Percentiles rank a stretch among this genome's conserved stretches.
Conservation (phyloP, 257 asterid species). For the Przewalskia tangutica region DNA sequence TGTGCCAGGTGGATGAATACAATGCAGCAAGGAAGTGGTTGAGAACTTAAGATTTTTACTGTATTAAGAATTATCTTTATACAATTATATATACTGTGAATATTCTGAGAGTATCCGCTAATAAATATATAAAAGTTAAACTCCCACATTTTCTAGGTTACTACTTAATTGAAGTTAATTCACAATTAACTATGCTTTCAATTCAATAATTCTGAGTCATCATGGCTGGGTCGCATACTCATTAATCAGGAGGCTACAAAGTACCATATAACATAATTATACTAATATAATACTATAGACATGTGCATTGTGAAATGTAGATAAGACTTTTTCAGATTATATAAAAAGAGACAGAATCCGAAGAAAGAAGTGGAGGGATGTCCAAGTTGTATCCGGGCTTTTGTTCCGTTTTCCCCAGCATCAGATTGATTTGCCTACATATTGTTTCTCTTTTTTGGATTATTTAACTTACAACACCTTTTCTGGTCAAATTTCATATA, state of each 20-base stretch:
- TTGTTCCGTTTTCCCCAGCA: background rate
- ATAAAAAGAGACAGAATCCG: background rate
- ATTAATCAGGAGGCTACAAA: no score
- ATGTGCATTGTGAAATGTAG: background rate
- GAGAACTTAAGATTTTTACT: no score
- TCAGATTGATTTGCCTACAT: background rate
- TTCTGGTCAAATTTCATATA: background rate
- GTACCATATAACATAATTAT: background rate
- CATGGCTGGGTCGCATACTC: background rate
- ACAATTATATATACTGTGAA: no score
- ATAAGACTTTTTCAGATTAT: background rate
- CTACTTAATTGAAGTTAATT: background rate
- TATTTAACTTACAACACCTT: background rate
- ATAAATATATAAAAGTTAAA: background rate
- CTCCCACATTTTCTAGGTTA: background rate
- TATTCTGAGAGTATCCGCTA: no score
- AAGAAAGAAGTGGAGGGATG: background rate
- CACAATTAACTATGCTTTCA: background rate
- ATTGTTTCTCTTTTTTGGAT: background rate
- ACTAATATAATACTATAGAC: background rate
- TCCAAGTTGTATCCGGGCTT: constrained; percentile 1
- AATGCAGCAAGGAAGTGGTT: no score
- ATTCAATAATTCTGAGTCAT: background rate
- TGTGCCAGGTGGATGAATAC: no score
- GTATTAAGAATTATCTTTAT: no score